A percentile compares a stretch with the other conserved stretches of the same genome.
These are phyloP conservation scores for Backusella mclennaniae DNA, from an alignment of 192 early-diverging fungal genomes.

Conservation along the genomic window DNA sequence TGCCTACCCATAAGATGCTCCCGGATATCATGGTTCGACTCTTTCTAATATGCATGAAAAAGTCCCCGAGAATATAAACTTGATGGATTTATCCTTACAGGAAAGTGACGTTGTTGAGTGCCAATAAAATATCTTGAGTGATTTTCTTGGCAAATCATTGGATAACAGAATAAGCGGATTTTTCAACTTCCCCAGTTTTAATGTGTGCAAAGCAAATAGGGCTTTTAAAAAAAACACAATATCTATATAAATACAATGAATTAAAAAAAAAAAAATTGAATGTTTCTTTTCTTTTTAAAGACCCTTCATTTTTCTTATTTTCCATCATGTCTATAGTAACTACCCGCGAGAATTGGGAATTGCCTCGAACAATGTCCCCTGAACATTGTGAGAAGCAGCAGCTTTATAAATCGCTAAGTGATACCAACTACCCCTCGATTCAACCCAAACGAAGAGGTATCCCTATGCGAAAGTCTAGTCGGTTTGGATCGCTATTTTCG, in stretches of 20 bases:
- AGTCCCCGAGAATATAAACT: too few relatives aligned
- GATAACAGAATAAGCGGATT: background rate
- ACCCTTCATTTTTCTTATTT: background rate
- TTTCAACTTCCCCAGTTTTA: slow-evolving; percentile 1
- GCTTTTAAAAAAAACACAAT: background rate
- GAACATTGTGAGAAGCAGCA: background rate
- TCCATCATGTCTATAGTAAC: background rate
- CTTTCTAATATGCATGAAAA: too few relatives aligned
- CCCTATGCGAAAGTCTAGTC: background rate
- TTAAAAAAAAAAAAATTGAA: background rate
- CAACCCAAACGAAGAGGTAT: background rate
- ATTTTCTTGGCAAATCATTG: background rate
- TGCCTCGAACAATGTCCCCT: background rate
- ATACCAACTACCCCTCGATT: background rate
- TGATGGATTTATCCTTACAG: background rate
- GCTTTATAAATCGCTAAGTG: background rate
- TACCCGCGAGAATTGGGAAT: background rate
- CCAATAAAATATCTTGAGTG: background rate
- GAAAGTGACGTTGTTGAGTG: background rate
- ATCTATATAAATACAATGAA: background rate
- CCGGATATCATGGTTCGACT: too few relatives aligned
- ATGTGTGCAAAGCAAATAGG: background rate
- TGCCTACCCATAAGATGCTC: too few relatives aligned
- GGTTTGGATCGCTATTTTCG: slow-evolving; percentile 2
- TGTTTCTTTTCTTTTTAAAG: slow-evolving; percentile 3